Conservation (phyloP, 257 asterid genomes). For the Salvia rosmarinus region DNA sequence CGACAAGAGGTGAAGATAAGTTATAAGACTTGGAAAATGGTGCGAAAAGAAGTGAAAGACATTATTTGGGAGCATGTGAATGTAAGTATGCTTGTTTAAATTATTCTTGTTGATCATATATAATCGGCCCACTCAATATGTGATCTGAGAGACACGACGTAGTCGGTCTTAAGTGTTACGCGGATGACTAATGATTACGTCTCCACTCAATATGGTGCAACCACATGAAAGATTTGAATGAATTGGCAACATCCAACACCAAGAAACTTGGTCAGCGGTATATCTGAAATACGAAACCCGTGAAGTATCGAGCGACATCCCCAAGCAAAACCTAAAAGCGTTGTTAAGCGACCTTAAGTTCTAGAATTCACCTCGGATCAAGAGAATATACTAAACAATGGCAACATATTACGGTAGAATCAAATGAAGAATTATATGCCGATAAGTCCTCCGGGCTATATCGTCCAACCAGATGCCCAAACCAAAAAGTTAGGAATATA, state of each 20-base stretch:
- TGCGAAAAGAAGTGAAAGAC: too few species aligned
- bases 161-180: slow-evolving; percentile 77
- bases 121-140: too few species aligned
- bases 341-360: slow-evolving; percentile 28
- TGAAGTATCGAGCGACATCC: slow-evolving; percentile 86
- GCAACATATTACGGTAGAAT: slow-evolving; percentile 5
- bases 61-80: too few species aligned
- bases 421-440: slow-evolving; percentile 3
- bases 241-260: slow-evolving; percentile 21
- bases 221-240: slow-evolving; percentile 53
- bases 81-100: too few species aligned
- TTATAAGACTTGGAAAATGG: too few species aligned
- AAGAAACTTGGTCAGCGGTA: slow-evolving; percentile 24
- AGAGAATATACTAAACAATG: neutral
- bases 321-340: slow-evolving; percentile 86
- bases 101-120: too few species aligned
- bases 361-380: slow-evolving; percentile 20
- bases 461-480: neutral
- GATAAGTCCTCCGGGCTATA: slow-evolving; percentile 6
- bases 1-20: too few species aligned
- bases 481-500: slow-evolving; percentile 2
- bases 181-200: slow-evolving; percentile 81
- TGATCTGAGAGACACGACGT: slow-evolving; percentile 91
- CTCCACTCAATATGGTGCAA: slow-evolving; percentile 91
- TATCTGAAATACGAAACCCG: slow-evolving; percentile 60